phyloP scores from a whole-genome alignment of 306 rosid genomes.

The Canavalia ensiformis region DNA sequence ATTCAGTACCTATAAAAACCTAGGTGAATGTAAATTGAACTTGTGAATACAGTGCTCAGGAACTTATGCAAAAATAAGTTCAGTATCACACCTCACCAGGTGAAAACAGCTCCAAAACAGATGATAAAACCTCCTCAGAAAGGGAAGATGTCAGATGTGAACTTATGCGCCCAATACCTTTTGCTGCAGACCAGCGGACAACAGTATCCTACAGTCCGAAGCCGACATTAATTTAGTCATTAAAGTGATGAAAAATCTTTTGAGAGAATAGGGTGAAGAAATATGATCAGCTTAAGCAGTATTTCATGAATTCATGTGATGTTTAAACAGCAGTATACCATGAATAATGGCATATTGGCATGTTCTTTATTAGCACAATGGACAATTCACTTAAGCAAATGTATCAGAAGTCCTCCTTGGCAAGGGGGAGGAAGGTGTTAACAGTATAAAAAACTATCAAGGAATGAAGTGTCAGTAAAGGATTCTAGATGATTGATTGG shows the following conservation, averaged over 20 bases:
- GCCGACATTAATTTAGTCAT: constrained; percentile 35
- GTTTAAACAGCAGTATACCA: constrained; percentile 35
- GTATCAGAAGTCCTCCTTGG: constrained; percentile 21
- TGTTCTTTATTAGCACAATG: constrained; percentile 9
- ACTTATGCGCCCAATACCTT: constrained; percentile 92
- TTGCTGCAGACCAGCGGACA: constrained; percentile 99
- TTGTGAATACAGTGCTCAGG: constrained; percentile 19
- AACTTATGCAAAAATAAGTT: constrained; percentile 44
- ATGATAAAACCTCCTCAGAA: constrained; percentile 88
- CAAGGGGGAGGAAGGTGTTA: not conserved
- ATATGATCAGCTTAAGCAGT: constrained; percentile 40
- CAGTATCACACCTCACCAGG: constrained; percentile 81
- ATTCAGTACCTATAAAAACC: constrained; percentile 24
- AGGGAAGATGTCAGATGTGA: constrained; percentile 83
- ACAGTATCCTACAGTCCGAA: constrained; percentile 80
- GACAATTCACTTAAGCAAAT: constrained; percentile 6
- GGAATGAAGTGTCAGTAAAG: constrained; percentile 22
- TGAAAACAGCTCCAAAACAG: constrained; percentile 91
- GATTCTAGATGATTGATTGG: constrained; percentile 3
- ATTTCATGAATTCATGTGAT: constrained; percentile 4
- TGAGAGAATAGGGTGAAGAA: constrained; percentile 14
- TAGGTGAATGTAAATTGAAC: constrained; percentile 26
- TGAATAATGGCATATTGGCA: constrained; percentile 34
- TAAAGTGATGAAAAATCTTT: constrained; percentile 3
- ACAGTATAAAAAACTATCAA: constrained; percentile 11